Percentiles rank a stretch among this genome's conserved stretches.
phyloP scores from a whole-genome alignment of 805 yeast genomes.

The Teunomyces kruisii region DNA sequence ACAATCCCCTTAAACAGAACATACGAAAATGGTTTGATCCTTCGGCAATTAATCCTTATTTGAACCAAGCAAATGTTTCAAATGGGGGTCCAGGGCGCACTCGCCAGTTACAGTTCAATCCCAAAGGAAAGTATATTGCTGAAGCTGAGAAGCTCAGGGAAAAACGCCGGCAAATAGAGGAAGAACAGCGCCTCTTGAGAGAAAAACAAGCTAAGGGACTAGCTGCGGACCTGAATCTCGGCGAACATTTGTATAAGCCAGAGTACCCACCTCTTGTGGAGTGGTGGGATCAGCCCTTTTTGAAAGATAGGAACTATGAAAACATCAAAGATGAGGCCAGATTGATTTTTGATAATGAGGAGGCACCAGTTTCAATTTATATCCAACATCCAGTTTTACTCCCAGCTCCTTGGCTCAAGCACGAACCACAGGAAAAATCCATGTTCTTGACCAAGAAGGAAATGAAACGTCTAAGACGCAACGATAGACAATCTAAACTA shows the following conservation, averaged over 20 bases:
- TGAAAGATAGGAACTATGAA: slow-evolving; percentile 40
- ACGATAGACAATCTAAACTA: slow-evolving; percentile 59
- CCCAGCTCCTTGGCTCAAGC: slow-evolving; percentile 56
- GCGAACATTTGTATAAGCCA: slow-evolving; percentile 55
- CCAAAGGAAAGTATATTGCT: slow-evolving; percentile 62
- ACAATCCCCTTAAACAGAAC: slow-evolving; percentile 31
- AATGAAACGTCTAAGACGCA: slow-evolving; percentile 67
- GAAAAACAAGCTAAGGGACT: slow-evolving; percentile 41
- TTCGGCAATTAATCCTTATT: slow-evolving; percentile 37
- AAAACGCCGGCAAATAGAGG: slow-evolving; percentile 20
- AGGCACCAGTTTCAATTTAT: slow-evolving; percentile 60
- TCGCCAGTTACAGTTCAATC: slow-evolving; percentile 52
- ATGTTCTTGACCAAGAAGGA: slow-evolving; percentile 76
- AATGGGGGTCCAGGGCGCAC: slow-evolving; percentile 8
- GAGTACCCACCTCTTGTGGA: slow-evolving; percentile 63
- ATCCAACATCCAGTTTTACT: slow-evolving; percentile 81
- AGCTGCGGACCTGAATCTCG: slow-evolving; percentile 50
- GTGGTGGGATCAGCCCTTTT: slow-evolving; percentile 84
- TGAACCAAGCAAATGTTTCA: slow-evolving; percentile 21
- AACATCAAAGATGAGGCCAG: slow-evolving; percentile 26
- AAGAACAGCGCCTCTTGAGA: slow-evolving; percentile 11
- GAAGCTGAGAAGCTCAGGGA: slow-evolving; percentile 53
- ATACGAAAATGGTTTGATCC: slow-evolving; percentile 32
- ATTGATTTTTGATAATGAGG: slow-evolving; percentile 35
- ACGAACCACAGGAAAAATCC: slow-evolving; percentile 39